A percentile compares a stretch with the other conserved stretches of the same genome.
Evolutionary conservation across 495 filamentous ascomycete species (phyloP).

Genomic region (Jackrogersella minutella): DNA sequence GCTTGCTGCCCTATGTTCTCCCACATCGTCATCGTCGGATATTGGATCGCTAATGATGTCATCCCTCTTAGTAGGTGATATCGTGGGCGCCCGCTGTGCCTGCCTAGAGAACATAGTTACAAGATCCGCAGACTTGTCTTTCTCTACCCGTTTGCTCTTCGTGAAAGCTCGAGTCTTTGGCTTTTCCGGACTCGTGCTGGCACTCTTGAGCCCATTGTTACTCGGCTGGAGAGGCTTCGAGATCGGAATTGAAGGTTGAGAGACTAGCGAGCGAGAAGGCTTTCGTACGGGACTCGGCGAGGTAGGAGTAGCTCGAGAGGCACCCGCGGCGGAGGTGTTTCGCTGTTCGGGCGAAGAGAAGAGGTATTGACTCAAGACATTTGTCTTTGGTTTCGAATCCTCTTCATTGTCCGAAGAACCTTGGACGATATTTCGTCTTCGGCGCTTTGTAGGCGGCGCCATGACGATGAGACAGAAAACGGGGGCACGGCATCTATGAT

Average conservation of each 20-base stretch:
- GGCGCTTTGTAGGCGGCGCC: constrained; percentile 64
- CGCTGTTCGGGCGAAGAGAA: constrained; percentile 52
- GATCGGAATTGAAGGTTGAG: constrained; percentile 30
- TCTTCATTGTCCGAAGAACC: constrained; percentile 46
- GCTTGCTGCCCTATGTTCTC: constrained; percentile 47
- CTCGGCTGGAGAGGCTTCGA: constrained; percentile 19
- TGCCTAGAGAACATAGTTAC: constrained; percentile 62
- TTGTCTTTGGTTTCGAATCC: constrained; percentile 42
- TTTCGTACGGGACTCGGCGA: constrained; percentile 51
- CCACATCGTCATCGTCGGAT: constrained; percentile 59
- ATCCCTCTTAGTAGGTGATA: constrained; percentile 46
- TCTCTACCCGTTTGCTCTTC: constrained; percentile 50
- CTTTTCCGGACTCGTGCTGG: constrained; percentile 62
- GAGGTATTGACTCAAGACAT: constrained; percentile 54
- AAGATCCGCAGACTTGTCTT: constrained; percentile 57
- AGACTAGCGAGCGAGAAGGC: constrained; percentile 37
- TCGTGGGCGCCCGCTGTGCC: constrained; percentile 50
- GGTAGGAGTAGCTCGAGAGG: constrained; percentile 24
- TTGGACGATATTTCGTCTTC: constrained; percentile 56
- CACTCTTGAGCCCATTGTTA: constrained; percentile 46
- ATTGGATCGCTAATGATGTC: constrained; percentile 61
- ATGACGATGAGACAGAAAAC: constrained; percentile 46
- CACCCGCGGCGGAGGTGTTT: constrained; percentile 7
- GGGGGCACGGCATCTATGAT: constrained; percentile 36
- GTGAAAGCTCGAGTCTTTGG: constrained; percentile 39